Evolutionary conservation across 1,139 yeast genomes (phyloP).

Genomic region (Arxiozyma slooffiae): DNA sequence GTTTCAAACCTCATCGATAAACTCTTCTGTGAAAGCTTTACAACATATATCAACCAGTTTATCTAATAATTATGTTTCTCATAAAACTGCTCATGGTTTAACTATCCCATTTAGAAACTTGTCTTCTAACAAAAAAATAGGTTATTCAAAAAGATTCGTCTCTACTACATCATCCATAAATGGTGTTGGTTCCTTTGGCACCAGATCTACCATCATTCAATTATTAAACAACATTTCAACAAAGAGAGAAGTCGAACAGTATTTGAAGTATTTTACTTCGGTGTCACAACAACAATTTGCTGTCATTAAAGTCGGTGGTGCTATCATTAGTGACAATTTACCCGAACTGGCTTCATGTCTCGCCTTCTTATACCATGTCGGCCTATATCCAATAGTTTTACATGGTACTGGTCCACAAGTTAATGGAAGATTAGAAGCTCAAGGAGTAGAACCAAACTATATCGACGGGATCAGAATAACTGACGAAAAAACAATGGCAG

Average conservation of each 20-base stretch:
- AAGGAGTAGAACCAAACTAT: slow-evolving; percentile 92
- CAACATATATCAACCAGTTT: slow-evolving; percentile 14
- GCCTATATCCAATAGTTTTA: slow-evolving; percentile 88
- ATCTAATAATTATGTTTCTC: slow-evolving; percentile 5
- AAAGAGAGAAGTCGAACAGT: slow-evolving; percentile 95
- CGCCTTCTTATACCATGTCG: slow-evolving; percentile 94
- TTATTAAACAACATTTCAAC: slow-evolving; percentile 91
- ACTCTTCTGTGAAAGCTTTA: slow-evolving; percentile 4
- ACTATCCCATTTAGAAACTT: background rate
- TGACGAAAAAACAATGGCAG: slow-evolving; percentile 88
- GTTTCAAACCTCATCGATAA: slow-evolving; percentile 4
- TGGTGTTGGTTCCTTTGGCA: slow-evolving; percentile 31
- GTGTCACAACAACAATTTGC: slow-evolving; percentile 96
- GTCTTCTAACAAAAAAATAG: slow-evolving; percentile 13
- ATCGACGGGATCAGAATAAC: slow-evolving; percentile 96
- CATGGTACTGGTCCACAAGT: slow-evolving; percentile 99
- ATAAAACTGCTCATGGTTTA: slow-evolving; percentile 3
- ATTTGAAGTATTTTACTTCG: slow-evolving; percentile 89
- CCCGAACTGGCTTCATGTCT: slow-evolving; percentile 90
- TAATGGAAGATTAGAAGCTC: slow-evolving; percentile 82
- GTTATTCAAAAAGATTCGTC: slow-evolving; percentile 20
- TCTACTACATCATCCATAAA: slow-evolving; percentile 15
- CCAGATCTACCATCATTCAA: slow-evolving; percentile 92
- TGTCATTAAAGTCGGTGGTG: slow-evolving; percentile 97
- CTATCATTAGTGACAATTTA: slow-evolving; percentile 88